Evolutionary conservation across 2,329 filamentous ascomycete species (phyloP).

Genomic region (Sporothrix schenckii): DNA sequence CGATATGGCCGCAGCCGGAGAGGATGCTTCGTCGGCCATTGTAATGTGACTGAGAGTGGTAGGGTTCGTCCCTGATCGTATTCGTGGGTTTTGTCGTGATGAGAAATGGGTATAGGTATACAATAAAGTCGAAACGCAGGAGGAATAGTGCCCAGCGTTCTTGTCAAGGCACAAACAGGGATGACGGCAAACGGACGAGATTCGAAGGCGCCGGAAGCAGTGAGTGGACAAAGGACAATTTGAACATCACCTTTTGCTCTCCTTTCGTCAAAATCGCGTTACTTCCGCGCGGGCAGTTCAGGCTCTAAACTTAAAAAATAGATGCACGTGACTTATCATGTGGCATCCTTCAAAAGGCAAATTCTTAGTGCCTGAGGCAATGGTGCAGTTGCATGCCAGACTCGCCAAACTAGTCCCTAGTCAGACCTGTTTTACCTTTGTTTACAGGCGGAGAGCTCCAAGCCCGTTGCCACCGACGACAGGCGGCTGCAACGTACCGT

Average conservation of each 20-base stretch:
- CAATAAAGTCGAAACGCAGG: neutral
- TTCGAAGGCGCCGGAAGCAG: slow-evolving; percentile 13
- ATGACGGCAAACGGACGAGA: neutral
- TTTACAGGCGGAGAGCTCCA: slow-evolving; percentile 38
- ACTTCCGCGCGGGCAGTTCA: slow-evolving; percentile 15
- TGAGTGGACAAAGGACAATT: neutral
- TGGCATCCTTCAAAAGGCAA: neutral
- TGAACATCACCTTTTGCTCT: neutral
- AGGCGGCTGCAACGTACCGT: slow-evolving; percentile 10
- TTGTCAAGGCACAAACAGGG: neutral
- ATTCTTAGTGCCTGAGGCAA: slow-evolving; percentile 28
- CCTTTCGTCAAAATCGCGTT: slow-evolving; percentile 27
- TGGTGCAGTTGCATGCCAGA: slow-evolving; percentile 23
- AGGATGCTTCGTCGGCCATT: slow-evolving; percentile 27
- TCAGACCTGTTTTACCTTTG: slow-evolving; percentile 29
- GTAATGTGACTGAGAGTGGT: neutral
- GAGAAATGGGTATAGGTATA: neutral
- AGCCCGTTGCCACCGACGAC: slow-evolving; percentile 42
- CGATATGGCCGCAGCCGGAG: slow-evolving; percentile 20
- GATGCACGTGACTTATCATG: neutral
- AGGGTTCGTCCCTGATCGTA: too few species aligned
- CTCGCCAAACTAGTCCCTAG: neutral
- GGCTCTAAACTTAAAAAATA: neutral
- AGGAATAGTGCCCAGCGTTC: neutral
- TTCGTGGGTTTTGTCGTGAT: neutral